A percentile compares a stretch with the other conserved stretches of the same genome.
Conservation (phyloP, 2,329 filamentous ascomycete species). For the Didymellaceae sp. region DNA sequence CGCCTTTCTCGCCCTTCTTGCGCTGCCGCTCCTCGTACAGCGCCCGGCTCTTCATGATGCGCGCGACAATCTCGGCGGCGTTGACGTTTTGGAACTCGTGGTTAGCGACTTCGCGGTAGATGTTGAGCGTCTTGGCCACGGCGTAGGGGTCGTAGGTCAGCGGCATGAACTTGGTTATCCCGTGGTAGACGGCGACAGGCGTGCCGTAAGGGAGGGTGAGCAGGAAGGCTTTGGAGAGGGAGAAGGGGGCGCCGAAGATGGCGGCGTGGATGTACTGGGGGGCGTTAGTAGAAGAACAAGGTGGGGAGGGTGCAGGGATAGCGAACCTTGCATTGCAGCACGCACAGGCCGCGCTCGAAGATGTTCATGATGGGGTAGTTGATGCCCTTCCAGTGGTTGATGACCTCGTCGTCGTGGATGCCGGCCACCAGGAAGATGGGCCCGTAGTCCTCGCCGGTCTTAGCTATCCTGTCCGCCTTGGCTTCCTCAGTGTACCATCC, state of each 20-base stretch:
- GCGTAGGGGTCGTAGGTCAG: conserved; percentile 67
- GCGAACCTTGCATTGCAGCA: conserved; percentile 87
- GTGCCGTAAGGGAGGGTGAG: conserved; percentile 69
- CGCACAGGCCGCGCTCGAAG: conserved; percentile 92
- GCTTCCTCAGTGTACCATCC: conserved; percentile 78
- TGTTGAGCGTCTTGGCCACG: conserved; percentile 79
- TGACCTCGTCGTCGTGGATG: conserved; percentile 91
- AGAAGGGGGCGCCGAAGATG: conserved; percentile 88
- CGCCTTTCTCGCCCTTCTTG: conserved; percentile 85
- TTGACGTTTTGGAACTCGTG: conserved; percentile 90
- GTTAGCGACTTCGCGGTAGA: conserved; percentile 78
- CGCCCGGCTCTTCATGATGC: conserved; percentile 85
- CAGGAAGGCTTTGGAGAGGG: conserved; percentile 80
- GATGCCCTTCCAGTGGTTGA: conserved; percentile 95
- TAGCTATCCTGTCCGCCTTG: conserved; percentile 66
- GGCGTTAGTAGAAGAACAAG: neutral
- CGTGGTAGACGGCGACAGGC: conserved; percentile 88
- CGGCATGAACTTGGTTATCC: conserved; percentile 90
- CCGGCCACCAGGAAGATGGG: conserved; percentile 91
- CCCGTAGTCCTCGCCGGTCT: conserved; percentile 73
- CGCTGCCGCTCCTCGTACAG: conserved; percentile 92
- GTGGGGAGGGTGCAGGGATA: neutral
- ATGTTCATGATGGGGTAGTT: conserved; percentile 99
- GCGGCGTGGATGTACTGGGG: conserved; percentile 82
- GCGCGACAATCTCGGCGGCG: conserved; percentile 86